Evolutionary conservation across 2,329 filamentous ascomycete genomes (phyloP), one percentile per base, ranked within the genome.

Genomic region (Gnomoniopsis sp.): DNA sequence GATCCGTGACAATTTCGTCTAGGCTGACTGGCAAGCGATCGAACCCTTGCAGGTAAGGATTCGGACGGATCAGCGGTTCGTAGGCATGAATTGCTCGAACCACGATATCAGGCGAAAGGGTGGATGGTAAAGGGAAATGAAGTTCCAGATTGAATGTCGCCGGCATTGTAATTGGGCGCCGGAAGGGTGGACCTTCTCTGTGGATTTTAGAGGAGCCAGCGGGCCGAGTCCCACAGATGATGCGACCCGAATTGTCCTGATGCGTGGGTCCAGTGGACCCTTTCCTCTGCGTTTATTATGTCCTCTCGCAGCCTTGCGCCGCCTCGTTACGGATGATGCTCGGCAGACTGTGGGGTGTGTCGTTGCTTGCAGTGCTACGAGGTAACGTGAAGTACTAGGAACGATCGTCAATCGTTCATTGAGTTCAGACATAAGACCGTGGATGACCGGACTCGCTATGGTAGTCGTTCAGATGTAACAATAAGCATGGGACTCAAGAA

Each of bases 101-200:
- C 58, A 79, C 72, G 44, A 67, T 66, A 10, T 68, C 61, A 0
- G 76, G 75, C 7, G 74, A 64, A 21, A 78, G 65, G 44, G 65
- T 66, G 34, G 71, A 64, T 19, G 78, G 78, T n/a, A 80, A 69
- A 14, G 77, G 74, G 53, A 76, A 68, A 52, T 73, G 68, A 41
- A 78, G 72, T 56, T 69, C 70, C 61, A 79, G 68, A 23, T 67
- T 62, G 59, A 74, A 67, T 17, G 63, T 61, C 59, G 59, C 62
- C n/a, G 69, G 66, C 70, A 75, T 75, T 57, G 22, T 38, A 22
- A 33, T 49, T 49, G 34, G 17, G 53, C 19, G n/a, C 17, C 8
- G 12, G 1, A 17, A 44, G 10, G 43, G n/a, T 10, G 4, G n/a
- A 19, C 12, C n/a, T 8, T 44, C 17, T 44, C 12, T 6, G n/a